These are phyloP conservation scores for Hansenula anomala DNA, from an alignment of 1,139 yeast genomes.

Conservation along the genomic window DNA sequence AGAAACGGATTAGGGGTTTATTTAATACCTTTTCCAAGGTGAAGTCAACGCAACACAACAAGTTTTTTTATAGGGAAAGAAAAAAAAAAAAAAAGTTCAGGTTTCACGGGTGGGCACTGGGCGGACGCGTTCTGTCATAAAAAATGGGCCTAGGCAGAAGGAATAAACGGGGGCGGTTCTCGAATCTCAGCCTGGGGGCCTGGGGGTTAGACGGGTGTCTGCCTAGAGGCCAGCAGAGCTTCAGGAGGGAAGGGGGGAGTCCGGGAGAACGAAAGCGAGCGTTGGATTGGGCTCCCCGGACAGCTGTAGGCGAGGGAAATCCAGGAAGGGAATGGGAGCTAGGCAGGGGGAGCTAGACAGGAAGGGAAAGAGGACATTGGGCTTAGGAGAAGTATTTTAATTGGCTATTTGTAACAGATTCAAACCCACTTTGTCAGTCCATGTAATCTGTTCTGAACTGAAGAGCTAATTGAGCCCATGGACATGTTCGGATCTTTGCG, in stretches of 20 bases:
- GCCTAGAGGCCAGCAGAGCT: neutral
- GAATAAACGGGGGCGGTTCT: neutral
- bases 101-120: conserved; percentile 2
- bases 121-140: no score
- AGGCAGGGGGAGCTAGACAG: no score
- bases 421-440: no score
- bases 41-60: neutral
- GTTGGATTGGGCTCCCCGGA: no score
- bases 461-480: no score
- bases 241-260: neutral
- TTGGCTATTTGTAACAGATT: no score
- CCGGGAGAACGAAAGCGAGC: neutral
- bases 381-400: no score
- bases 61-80: neutral
- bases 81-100: neutral
- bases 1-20: conserved; percentile 1
- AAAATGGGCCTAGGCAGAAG: neutral
- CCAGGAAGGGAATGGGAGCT: no score
- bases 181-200: neutral
- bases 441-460: no score
- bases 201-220: neutral
- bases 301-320: no score
- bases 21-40: neutral
- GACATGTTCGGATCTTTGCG: no score
- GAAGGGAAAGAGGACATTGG: no score